Evolutionary conservation across 2,329 filamentous ascomycete genomes (phyloP), one percentile per base, ranked within the genome.

Genomic region (Macrophomina phaseolina): DNA sequence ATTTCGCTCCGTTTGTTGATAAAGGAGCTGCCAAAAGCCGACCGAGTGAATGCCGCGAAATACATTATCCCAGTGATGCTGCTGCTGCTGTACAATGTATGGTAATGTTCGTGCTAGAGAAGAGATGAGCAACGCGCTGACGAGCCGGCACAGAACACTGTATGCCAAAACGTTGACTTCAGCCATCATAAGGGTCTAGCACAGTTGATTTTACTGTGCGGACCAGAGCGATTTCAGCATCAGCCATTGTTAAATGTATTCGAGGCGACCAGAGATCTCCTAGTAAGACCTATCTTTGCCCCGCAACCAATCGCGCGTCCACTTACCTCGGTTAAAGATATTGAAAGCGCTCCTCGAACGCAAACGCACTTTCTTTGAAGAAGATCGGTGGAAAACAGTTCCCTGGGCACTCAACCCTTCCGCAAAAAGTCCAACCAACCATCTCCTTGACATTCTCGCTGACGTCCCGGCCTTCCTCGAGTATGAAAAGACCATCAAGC

Each of bases 41-140:
- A 64, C 16, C 55, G 62, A 16, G 28, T 46, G 2, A 64, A 66
- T 11, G 49, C 67, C 7, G 65, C 61, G 14, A 66, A 52, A 30
- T 61, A 67, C 60, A 66, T 70, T 18, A 62, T 70, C 6, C 68
- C 68, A 12, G 62, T 68, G 8, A 58, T 70, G 68, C 40, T 70
- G 4, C 14, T 70, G 62, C 30, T 68, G 40, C 68, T 70, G 65
- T 67, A 69, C 58, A 66, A 62, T n/a, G 67, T 69, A 64, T 32
- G 68, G 61, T 14, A 5, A 16, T 11, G n/a, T 18, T 18, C 18
- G 1, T 18, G 18, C 18, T 18, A 34, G 11, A 30, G 1, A 18
- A 18, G 18, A 18, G 18, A 18, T 18, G 18, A 18, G 18, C 18
- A 18, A 18, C 18, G 18, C 18, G 18, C 62, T 65, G 14, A 65